Conservation (phyloP, 805 yeast species). For the Sugiyamaella valdiviana region DNA sequence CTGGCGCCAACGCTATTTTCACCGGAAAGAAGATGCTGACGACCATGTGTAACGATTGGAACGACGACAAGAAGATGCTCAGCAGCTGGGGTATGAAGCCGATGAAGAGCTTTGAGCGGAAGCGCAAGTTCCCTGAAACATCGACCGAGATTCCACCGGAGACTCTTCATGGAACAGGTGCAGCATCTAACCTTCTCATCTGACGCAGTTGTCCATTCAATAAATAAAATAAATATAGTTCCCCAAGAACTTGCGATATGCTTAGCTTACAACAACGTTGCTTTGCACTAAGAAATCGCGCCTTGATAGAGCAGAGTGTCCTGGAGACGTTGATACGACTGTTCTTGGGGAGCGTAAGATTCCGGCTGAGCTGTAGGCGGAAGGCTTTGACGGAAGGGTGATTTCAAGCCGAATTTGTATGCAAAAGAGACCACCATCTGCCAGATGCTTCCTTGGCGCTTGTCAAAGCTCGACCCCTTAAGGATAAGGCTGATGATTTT, state of each 20-base stretch:
- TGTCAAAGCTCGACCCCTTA: slow-evolving; percentile 11
- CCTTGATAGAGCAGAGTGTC: neutral
- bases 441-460: slow-evolving; percentile 14
- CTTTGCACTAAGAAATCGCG: too few species aligned
- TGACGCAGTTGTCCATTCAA: neutral
- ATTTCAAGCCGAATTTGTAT: slow-evolving; percentile 10
- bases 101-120: slow-evolving; percentile 20
- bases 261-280: neutral
- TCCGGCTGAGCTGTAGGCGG: neutral
- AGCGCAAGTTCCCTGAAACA: neutral
- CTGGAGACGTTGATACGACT: neutral
- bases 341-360: too few species aligned
- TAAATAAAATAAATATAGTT: neutral
- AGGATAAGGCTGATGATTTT: slow-evolving; percentile 19
- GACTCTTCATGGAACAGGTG: too few species aligned
- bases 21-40: slow-evolving; percentile 79
- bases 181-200: neutral
- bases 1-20: slow-evolving; percentile 75
- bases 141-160: neutral
- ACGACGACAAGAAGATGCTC: slow-evolving; percentile 66
- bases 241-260: too few species aligned
- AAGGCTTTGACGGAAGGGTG: slow-evolving; percentile 5
- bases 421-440: slow-evolving; percentile 13
- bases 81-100: slow-evolving; percentile 53
- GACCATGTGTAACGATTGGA: slow-evolving; percentile 80